A percentile compares a stretch with the other conserved stretches of the same genome.
Evolutionary conservation across 345 rosid genomes (phyloP).

Genomic region (Eucalyptus pauciflora): DNA sequence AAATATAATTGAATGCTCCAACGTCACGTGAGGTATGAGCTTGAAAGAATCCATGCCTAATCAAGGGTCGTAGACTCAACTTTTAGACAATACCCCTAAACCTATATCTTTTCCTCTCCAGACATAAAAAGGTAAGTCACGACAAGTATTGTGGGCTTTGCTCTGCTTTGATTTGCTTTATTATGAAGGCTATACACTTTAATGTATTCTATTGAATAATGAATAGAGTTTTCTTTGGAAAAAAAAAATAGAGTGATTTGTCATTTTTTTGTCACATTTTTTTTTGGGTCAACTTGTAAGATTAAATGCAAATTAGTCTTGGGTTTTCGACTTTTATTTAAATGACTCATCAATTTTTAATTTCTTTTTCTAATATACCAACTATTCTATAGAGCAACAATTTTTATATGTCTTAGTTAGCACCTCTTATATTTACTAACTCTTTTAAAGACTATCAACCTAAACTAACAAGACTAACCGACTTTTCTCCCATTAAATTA

Average conservation of each 20-base stretch:
- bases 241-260: background rate
- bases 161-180: rapidly evolving
- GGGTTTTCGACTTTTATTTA: background rate
- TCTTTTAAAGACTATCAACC: background rate
- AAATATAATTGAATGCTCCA: no score
- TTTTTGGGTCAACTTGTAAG: no score
- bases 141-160: background rate
- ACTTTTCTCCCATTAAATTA: background rate
- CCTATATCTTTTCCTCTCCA: no score
- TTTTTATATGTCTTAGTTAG: background rate
- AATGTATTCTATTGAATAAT: background rate
- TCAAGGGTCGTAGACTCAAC: no score
- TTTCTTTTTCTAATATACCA: background rate
- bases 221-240: no score
- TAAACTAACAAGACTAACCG: background rate
- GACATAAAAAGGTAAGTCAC: rapidly evolving
- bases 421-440: background rate
- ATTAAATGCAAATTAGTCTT: background rate
- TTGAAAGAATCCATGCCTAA: rapidly evolving
- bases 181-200: background rate
- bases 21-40: rapidly evolving
- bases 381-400: background rate
- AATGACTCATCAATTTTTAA: background rate
- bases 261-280: background rate
- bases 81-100: no score